Conservation (phyloP, 1,139 yeast species). For the Wickerhamomyces sp. region DNA sequence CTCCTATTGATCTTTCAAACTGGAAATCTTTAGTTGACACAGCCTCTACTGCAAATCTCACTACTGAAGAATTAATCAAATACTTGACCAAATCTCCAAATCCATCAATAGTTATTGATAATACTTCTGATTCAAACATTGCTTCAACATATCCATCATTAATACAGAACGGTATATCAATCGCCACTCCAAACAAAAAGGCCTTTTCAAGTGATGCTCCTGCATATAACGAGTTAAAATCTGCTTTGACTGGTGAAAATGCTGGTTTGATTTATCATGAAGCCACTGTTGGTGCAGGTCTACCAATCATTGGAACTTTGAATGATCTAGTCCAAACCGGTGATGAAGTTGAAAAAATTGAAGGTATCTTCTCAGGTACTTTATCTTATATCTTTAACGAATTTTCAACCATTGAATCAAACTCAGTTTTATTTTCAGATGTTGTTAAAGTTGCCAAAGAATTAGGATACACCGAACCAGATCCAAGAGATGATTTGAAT, state of each 20-base stretch:
- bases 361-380: constrained; percentile 96
- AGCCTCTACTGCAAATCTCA: constrained; percentile 48
- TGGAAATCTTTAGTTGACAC: constrained; percentile 45
- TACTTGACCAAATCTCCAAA: constrained; percentile 60
- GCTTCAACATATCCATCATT: constrained; percentile 76
- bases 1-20: constrained; percentile 57
- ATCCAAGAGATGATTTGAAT: constrained; percentile 96
- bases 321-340: constrained; percentile 88
- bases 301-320: constrained; percentile 86
- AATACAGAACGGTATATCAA: constrained; percentile 73
- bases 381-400: constrained; percentile 94
- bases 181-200: constrained; percentile 97
- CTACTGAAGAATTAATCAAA: constrained; percentile 51
- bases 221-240: constrained; percentile 74
- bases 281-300: constrained; percentile 99
- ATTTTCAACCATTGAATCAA: constrained; percentile 65
- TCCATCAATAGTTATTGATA: constrained; percentile 86
- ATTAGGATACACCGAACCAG: constrained; percentile 97
- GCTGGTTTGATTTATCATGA: constrained; percentile 92
- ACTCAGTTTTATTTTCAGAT: constrained; percentile 75
- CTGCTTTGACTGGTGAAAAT: constrained; percentile 40
- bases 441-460: constrained; percentile 83
- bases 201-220: constrained; percentile 82
- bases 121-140: constrained; percentile 78
- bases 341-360: constrained; percentile 83